Conservation (phyloP, 164 flowering plant genomes). For the Tetrastigma voinierianum region DNA sequence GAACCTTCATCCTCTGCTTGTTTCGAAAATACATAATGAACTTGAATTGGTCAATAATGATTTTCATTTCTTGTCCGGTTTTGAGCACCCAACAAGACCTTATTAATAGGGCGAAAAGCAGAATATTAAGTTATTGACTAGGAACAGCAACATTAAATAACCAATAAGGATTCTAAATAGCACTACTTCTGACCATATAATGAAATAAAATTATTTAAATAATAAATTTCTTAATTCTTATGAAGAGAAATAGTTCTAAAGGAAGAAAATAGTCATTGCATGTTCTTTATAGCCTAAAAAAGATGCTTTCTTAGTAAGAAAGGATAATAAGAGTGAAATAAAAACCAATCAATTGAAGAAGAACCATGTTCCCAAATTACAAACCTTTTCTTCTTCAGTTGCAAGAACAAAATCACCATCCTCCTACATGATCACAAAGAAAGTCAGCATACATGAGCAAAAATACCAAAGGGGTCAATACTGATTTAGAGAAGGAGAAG, state of each 20-base stretch:
- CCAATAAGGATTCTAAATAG: too few relatives aligned
- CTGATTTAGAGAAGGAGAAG: neutral
- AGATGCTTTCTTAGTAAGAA: neutral
- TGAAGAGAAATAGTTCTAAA: neutral
- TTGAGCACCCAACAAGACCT: too few relatives aligned
- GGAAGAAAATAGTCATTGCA: neutral
- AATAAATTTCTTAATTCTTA: too few relatives aligned
- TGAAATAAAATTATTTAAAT: too few relatives aligned
- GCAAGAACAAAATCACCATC: conserved; percentile 79
- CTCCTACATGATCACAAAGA: conserved; percentile 43
- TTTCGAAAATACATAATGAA: too few relatives aligned
- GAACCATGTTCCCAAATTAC: conserved; percentile 4
- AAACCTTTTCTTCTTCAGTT: conserved; percentile 70
- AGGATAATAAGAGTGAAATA: neutral
- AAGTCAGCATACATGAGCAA: conserved; percentile 8
- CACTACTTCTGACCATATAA: too few relatives aligned
- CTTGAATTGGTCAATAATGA: too few relatives aligned
- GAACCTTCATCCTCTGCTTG: too few relatives aligned
- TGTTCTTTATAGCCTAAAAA: neutral
- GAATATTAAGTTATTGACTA: too few relatives aligned
- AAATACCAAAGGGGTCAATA: neutral
- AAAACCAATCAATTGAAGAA: neutral
- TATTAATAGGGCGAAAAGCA: too few relatives aligned
- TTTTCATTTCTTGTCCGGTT: too few relatives aligned
- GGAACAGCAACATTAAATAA: too few relatives aligned